phyloP scores from a whole-genome alignment of 2,329 filamentous ascomycete genomes.

The Pyrenophora tritici-repentis region DNA sequence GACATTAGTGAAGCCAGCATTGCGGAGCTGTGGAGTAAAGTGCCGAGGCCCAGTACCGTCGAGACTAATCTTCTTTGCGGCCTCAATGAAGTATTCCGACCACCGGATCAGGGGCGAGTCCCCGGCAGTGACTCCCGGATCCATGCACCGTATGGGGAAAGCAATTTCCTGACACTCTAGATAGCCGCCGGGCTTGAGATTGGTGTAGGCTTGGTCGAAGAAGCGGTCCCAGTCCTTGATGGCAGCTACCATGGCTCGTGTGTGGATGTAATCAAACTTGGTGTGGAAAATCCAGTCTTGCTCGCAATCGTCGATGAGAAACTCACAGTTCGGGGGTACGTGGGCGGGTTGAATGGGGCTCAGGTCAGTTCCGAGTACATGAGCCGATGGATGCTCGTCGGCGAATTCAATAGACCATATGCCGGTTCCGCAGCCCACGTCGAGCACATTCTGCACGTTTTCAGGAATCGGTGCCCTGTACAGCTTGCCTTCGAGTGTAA shows the following conservation, averaged over 20 bases:
- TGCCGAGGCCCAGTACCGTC: conserved; percentile 48
- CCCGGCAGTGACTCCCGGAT: conserved; percentile 25
- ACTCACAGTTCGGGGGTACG: conserved; percentile 43
- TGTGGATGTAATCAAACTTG: conserved; percentile 63
- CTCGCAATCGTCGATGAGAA: conserved; percentile 44
- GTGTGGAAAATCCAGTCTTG: conserved; percentile 62
- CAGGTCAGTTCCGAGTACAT: conserved; percentile 44
- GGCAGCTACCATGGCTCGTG: conserved; percentile 57
- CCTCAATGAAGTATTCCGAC: conserved; percentile 33
- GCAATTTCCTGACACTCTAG: conserved; percentile 56
- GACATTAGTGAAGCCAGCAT: conserved; percentile 35
- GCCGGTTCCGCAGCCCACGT: conserved; percentile 42
- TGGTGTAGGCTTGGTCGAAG: conserved; percentile 47
- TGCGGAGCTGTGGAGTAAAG: conserved; percentile 37
- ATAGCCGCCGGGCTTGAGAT: conserved; percentile 57
- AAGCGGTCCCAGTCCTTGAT: conserved; percentile 60
- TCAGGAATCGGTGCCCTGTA: conserved; percentile 34
- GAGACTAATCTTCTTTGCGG: conserved; percentile 40
- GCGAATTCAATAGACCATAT: conserved; percentile 43
- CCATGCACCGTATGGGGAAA: conserved; percentile 33
- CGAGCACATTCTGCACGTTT: conserved; percentile 38
- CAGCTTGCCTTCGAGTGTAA: conserved; percentile 39
- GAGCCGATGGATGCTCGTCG: conserved; percentile 40
- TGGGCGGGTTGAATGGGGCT: conserved; percentile 40
- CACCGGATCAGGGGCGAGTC: conserved; percentile 35